These are phyloP conservation scores for Scenedesmus sp. DNA, from an alignment of 163 green algal genomes.

Conservation along the genomic window DNA sequence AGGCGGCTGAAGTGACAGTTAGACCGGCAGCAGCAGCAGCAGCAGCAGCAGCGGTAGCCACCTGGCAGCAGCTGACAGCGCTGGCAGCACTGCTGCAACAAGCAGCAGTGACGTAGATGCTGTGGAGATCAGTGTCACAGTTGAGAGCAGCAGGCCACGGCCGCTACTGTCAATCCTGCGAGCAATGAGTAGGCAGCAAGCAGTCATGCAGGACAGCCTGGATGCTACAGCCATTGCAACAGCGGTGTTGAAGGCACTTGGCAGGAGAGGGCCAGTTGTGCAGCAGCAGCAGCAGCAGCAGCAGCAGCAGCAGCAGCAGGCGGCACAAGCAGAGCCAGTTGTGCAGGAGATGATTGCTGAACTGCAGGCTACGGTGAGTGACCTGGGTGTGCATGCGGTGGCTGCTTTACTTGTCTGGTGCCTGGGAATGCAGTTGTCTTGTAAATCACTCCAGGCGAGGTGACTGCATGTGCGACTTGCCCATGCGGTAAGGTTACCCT, in stretches of 20 bases:
- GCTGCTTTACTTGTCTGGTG: too few relatives aligned
- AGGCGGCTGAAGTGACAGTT: not conserved
- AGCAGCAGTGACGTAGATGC: not conserved
- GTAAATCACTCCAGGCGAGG: too few relatives aligned
- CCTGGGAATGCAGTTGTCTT: too few relatives aligned
- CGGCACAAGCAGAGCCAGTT: not conserved
- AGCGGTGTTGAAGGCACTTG: not conserved
- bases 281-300: constrained; percentile 11
- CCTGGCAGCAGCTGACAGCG: not conserved
- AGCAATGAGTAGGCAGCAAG: not conserved
- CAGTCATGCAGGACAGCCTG: not conserved
- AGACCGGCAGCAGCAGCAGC: not conserved
- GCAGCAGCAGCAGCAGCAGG: not conserved
- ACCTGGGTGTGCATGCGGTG: not conserved
- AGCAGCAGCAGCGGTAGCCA: not conserved
- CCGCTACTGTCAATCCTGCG: not conserved
- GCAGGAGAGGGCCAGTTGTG: not conserved
- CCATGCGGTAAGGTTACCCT: too few relatives aligned
- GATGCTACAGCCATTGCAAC: not conserved
- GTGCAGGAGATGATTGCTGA: not conserved
- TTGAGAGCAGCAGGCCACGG: not conserved
- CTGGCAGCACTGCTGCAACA: not conserved
- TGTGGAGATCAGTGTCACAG: not conserved
- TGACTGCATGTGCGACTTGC: too few relatives aligned
- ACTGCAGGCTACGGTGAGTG: not conserved